Percentiles rank a stretch among this genome's conserved stretches.
Evolutionary conservation across 2,329 filamentous ascomycete species (phyloP).

Genomic region (Pseudonectria foliicola): DNA sequence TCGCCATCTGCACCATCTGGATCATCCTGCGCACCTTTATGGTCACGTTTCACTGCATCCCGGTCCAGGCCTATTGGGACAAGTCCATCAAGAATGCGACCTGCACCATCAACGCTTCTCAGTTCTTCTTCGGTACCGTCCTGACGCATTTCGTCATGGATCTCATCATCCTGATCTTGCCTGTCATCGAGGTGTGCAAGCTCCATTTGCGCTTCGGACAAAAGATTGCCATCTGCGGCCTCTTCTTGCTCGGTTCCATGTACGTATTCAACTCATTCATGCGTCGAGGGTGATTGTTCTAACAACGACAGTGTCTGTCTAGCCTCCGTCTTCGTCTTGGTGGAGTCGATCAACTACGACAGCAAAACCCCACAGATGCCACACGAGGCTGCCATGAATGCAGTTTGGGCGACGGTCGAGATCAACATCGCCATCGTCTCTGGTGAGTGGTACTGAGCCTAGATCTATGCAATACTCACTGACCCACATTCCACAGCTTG

Average conservation of each 20-base stretch:
- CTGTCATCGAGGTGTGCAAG: slow-evolving; percentile 24
- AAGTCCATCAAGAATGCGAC: slow-evolving; percentile 13
- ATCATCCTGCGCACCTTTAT: slow-evolving; percentile 23
- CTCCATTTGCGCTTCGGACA: slow-evolving; percentile 22
- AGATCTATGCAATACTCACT: slow-evolving; percentile 8
- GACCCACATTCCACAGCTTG: slow-evolving; percentile 11
- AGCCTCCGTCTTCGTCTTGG: slow-evolving; percentile 17
- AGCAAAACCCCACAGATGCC: slow-evolving; percentile 6
- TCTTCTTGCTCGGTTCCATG: slow-evolving; percentile 24
- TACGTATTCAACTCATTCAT: slow-evolving; percentile 8
- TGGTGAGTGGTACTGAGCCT: slow-evolving; percentile 4
- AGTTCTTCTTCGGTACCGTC: slow-evolving; percentile 27
- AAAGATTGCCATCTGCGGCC: slow-evolving; percentile 21
- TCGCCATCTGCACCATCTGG: slow-evolving; percentile 17
- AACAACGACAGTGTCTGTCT: slow-evolving; percentile 16
- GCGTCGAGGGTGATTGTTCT: neutral
- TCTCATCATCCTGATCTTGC: slow-evolving; percentile 24
- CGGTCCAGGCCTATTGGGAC: slow-evolving; percentile 27
- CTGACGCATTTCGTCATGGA: slow-evolving; percentile 26
- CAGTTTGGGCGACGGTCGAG: slow-evolving; percentile 20
- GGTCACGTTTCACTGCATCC: slow-evolving; percentile 27
- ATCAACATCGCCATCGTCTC: slow-evolving; percentile 20
- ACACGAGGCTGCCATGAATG: slow-evolving; percentile 14
- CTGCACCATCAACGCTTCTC: slow-evolving; percentile 23
- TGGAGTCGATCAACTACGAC: slow-evolving; percentile 12